Evolutionary conservation across 371 early-diverging fungal species (phyloP).

Genomic region (Lichtheimia ornata): DNA sequence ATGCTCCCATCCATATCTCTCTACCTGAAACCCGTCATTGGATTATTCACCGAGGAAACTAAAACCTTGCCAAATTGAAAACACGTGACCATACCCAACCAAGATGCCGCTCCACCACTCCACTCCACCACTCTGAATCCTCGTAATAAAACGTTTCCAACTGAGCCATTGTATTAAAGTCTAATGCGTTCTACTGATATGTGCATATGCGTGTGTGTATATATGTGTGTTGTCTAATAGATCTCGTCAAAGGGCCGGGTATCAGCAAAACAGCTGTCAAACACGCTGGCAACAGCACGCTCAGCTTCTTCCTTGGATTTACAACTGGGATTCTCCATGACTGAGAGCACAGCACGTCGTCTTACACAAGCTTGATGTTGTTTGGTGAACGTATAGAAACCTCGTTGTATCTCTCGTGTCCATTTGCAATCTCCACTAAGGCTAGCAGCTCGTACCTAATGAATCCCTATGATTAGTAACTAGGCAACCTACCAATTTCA

Average conservation of each 20-base stretch:
- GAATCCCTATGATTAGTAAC: neutral
- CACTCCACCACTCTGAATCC: too few species aligned
- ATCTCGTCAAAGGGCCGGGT: constrained; percentile 96
- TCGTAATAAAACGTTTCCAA: too few species aligned
- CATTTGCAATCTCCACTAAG: constrained; percentile 92
- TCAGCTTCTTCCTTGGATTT: constrained; percentile 78
- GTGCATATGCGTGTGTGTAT: too few species aligned
- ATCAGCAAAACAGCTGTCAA: constrained; percentile 89
- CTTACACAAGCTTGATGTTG: constrained; percentile 94
- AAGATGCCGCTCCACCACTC: too few species aligned
- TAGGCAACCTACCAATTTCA: neutral
- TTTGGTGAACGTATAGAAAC: constrained; percentile 78
- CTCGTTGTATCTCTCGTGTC: constrained; percentile 81
- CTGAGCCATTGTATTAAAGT: too few species aligned
- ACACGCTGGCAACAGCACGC: constrained; percentile 85
- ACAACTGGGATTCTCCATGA: constrained; percentile 77
- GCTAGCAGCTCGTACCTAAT: constrained; percentile 85
- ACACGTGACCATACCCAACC: too few species aligned
- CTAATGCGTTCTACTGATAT: too few species aligned
- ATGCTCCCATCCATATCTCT: too few species aligned
- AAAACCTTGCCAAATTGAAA: too few species aligned
- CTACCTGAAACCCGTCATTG: too few species aligned
- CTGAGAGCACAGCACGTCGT: constrained; percentile 83
- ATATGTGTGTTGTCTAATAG: constrained; percentile 44
- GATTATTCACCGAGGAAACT: too few species aligned